Evolutionary conservation across 495 filamentous ascomycete genomes (phyloP).

Genomic region (Collariella sp.): DNA sequence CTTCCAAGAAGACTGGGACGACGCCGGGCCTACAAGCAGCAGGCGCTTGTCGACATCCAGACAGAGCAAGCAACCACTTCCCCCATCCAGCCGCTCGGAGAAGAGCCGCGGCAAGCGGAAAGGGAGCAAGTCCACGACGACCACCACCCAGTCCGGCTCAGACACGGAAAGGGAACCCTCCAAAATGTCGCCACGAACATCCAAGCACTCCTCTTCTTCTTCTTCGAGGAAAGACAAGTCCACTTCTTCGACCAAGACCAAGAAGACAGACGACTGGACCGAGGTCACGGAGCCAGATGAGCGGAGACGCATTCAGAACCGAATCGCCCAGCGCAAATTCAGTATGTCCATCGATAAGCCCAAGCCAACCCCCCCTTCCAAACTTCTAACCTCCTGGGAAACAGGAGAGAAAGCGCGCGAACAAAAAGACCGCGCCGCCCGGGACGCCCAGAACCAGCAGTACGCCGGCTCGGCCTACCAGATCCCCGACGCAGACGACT

Average conservation of each 20-base stretch:
- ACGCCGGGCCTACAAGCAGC: constrained; percentile 1
- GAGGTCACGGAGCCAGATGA: constrained; percentile 53
- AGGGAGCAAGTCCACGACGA: constrained; percentile 8
- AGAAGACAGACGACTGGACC: constrained; percentile 49
- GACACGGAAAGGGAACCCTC: constrained; percentile 24
- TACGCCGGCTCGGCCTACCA: constrained; percentile 49
- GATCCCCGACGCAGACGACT: constrained; percentile 40
- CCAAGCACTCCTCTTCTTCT: constrained; percentile 25
- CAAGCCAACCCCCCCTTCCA: neutral
- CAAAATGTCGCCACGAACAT: constrained; percentile 31
- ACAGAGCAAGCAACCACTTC: constrained; percentile 5
- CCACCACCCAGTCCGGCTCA: constrained; percentile 20
- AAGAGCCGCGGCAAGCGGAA: constrained; percentile 14
- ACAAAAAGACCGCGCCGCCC: constrained; percentile 47
- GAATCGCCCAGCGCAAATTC: constrained; percentile 54
- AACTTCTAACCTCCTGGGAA: constrained; percentile 4
- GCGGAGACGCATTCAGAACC: constrained; percentile 52
- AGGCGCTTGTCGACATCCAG: neutral
- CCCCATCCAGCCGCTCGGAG: constrained; percentile 8
- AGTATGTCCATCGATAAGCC: constrained; percentile 31
- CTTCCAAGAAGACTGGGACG: neutral
- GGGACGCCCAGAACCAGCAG: constrained; percentile 48
- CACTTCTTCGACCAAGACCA: constrained; percentile 25
- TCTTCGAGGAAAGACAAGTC: constrained; percentile 27
- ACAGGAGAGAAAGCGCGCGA: constrained; percentile 52